These are phyloP conservation scores for Rubia balearica DNA, from an alignment of 305 asterid genomes.

Conservation along the genomic window DNA sequence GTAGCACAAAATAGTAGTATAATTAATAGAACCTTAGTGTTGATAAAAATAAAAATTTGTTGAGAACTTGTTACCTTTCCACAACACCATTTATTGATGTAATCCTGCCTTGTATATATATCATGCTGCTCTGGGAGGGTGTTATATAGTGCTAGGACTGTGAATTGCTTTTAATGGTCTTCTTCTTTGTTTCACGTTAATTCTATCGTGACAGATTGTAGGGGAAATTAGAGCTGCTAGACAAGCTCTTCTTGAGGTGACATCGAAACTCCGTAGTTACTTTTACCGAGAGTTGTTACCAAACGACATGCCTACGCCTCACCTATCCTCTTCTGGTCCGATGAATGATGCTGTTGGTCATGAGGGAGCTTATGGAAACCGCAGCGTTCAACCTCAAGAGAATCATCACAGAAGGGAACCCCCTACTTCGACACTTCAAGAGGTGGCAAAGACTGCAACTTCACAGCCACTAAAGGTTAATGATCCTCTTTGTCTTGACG, in stretches of 20 bases:
- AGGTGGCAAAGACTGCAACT: slow-evolving; percentile 14
- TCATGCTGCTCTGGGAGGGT: background rate
- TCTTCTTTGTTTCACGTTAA: background rate
- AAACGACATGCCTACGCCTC: slow-evolving; percentile 21
- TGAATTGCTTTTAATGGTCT: background rate
- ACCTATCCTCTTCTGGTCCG: slow-evolving; percentile 25
- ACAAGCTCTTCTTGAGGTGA: slow-evolving; percentile 41
- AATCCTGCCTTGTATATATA: background rate
- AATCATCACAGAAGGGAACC: slow-evolving; percentile 20
- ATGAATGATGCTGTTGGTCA: slow-evolving; percentile 17
- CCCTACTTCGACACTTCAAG: slow-evolving; percentile 20
- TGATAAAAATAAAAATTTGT: background rate
- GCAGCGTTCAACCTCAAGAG: slow-evolving; percentile 22
- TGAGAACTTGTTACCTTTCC: background rate
- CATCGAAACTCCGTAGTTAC: slow-evolving; percentile 32
- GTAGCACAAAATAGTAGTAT: background rate
- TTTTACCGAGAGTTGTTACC: slow-evolving; percentile 24
- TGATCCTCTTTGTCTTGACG: background rate
- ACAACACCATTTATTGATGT: background rate
- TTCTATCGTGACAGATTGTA: slow-evolving; percentile 43
- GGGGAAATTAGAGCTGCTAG: slow-evolving; percentile 50
- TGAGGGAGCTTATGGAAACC: slow-evolving; percentile 22
- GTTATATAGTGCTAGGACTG: background rate
- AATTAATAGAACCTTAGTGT: background rate
- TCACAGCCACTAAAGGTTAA: slow-evolving; percentile 24